Evolutionary conservation across 139 green algal species (phyloP).

Genomic region (Ulvella scutata): DNA sequence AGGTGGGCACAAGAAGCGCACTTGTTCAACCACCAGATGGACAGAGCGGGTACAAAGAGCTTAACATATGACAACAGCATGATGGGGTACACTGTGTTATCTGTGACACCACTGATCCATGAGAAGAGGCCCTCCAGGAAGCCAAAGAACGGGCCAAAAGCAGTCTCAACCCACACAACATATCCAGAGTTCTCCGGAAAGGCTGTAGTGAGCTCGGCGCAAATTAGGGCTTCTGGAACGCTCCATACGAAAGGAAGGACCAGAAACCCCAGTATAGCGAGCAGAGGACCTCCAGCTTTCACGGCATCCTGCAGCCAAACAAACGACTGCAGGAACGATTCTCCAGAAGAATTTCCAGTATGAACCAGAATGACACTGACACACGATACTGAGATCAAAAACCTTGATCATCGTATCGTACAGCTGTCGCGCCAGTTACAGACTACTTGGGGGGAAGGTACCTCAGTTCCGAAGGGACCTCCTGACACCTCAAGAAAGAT

Average conservation of each 20-base stretch:
- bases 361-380: neutral
- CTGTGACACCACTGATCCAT: conserved; percentile 82
- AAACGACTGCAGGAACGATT: neutral
- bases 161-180: conserved; percentile 90
- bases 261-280: conserved; percentile 68
- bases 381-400: neutral
- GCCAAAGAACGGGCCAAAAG: conserved; percentile 92
- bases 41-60: conserved; percentile 38
- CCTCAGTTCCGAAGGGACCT: conserved; percentile 88
- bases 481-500: conserved; percentile 95
- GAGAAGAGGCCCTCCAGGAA: conserved; percentile 88
- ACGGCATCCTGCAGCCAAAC: conserved; percentile 55
- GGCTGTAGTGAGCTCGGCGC: conserved; percentile 50
- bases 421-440: neutral
- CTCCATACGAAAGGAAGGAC: conserved; percentile 77
- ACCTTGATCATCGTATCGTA: neutral
- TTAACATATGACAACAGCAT: conserved; percentile 85
- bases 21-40: conserved; percentile 9
- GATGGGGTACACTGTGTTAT: conserved; percentile 93
- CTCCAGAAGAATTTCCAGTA: neutral
- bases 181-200: conserved; percentile 83
- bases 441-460: conserved; percentile 6
- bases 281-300: conserved; percentile 47
- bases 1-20: too few relatives aligned
- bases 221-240: conserved; percentile 83